A percentile compares a stretch with the other conserved stretches of the same genome.
phyloP scores from a whole-genome alignment of 306 rosid species.

The Vigna unguiculata region DNA sequence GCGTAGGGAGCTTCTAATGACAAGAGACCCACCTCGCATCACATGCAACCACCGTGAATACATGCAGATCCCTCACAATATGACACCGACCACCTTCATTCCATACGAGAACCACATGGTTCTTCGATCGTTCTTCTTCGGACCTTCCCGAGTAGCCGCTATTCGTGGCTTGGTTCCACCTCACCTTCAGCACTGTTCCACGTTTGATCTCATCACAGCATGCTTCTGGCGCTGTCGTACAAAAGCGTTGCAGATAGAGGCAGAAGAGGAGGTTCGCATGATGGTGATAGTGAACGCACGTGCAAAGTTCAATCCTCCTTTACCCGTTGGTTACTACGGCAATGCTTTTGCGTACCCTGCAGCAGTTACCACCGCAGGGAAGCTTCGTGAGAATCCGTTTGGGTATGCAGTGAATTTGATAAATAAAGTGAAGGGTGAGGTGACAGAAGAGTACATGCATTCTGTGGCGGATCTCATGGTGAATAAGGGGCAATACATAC shows the following conservation, averaged over 20 bases:
- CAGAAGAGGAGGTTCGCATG: conserved; percentile 18
- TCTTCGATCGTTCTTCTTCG: conserved; percentile 22
- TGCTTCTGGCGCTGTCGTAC: conserved; percentile 38
- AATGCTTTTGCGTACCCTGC: not conserved
- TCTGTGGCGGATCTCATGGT: conserved; percentile 56
- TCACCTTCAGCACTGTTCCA: not conserved
- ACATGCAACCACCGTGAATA: conserved; percentile 39
- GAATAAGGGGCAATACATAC: conserved; percentile 19
- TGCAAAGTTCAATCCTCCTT: not conserved
- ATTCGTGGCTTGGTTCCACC: conserved; percentile 2
- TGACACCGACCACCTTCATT: not conserved
- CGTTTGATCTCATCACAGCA: conserved; percentile 34
- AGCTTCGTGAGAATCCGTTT: conserved; percentile 5
- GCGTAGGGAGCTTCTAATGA: conserved; percentile 33
- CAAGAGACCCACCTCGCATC: conserved; percentile 41
- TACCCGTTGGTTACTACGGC: conserved; percentile 43
- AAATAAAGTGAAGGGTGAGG: conserved; percentile 23
- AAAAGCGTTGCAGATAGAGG: conserved; percentile 24
- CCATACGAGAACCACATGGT: not conserved
- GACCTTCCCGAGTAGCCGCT: not conserved
- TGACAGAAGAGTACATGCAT: conserved; percentile 39
- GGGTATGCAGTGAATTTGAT: conserved; percentile 34
- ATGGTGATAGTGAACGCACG: conserved; percentile 8
- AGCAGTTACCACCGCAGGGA: not conserved
- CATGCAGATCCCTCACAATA: not conserved